A percentile compares a stretch with the other conserved stretches of the same genome.
phyloP scores from a whole-genome alignment of 2,329 filamentous ascomycete species.

The Colletotrichum sp. region DNA sequence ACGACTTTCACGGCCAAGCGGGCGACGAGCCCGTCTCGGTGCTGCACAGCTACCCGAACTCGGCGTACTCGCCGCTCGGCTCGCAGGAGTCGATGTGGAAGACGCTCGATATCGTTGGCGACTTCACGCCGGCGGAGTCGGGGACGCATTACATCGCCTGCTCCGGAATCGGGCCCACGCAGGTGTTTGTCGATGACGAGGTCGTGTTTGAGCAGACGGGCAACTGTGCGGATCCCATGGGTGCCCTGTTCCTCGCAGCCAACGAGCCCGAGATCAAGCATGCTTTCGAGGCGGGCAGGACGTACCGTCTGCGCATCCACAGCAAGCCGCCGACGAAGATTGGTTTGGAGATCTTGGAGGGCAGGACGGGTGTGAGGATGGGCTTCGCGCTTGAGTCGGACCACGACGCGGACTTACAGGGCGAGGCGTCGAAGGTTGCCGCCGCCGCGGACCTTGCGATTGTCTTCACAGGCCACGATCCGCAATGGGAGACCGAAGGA shows the following conservation, averaged over 20 bases:
- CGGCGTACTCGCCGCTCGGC: slow-evolving; percentile 26
- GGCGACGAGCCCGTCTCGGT: slow-evolving; percentile 25
- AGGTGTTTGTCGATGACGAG: slow-evolving; percentile 33
- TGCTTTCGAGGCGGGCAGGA: slow-evolving; percentile 27
- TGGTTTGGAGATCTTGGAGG: slow-evolving; percentile 36
- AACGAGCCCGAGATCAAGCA: slow-evolving; percentile 33
- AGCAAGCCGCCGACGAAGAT: slow-evolving; percentile 31
- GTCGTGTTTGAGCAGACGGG: slow-evolving; percentile 34
- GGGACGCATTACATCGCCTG: slow-evolving; percentile 35
- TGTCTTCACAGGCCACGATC: slow-evolving; percentile 69
- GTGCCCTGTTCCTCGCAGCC: slow-evolving; percentile 35
- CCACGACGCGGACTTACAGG: slow-evolving; percentile 61
- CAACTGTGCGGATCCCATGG: slow-evolving; percentile 36
- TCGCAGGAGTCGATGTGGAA: slow-evolving; percentile 25
- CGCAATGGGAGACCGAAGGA: slow-evolving; percentile 51
- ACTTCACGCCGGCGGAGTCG: slow-evolving; percentile 32
- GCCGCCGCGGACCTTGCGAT: slow-evolving; percentile 58
- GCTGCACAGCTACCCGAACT: slow-evolving; percentile 27
- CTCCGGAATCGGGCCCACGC: slow-evolving; percentile 33
- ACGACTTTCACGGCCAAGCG: slow-evolving; percentile 27
- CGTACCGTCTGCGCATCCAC: slow-evolving; percentile 34
- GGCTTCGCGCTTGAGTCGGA: slow-evolving; percentile 35
- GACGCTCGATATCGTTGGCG: slow-evolving; percentile 31
- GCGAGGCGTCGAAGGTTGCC: slow-evolving; percentile 44
- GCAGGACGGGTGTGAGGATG: slow-evolving; percentile 33